Conservation (phyloP, 805 yeast species). For the Candida loeiensis region DNA sequence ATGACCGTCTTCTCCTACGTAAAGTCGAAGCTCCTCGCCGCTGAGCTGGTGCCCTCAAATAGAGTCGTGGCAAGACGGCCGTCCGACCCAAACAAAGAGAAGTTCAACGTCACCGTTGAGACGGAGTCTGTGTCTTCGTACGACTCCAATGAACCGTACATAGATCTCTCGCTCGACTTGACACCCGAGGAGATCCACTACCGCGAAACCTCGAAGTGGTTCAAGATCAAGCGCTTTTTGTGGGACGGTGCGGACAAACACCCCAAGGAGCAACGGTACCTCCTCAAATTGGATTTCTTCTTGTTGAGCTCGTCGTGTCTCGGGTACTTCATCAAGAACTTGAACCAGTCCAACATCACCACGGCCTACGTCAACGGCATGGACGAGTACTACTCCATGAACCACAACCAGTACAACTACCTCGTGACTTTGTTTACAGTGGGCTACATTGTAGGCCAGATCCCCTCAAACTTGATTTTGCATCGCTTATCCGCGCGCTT, state of each 20-base stretch:
- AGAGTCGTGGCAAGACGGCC: not conserved
- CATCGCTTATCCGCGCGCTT: slow-evolving; percentile 42
- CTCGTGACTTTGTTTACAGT: slow-evolving; percentile 44
- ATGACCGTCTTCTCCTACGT: slow-evolving; percentile 4
- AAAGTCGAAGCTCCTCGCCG: slow-evolving; percentile 6
- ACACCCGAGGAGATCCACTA: slow-evolving; percentile 19
- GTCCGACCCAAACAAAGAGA: slow-evolving; percentile 2
- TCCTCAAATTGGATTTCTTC: slow-evolving; percentile 32
- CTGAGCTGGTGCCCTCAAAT: slow-evolving; percentile 4
- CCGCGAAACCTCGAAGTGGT: slow-evolving; percentile 19
- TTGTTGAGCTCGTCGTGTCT: slow-evolving; percentile 42
- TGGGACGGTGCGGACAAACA: slow-evolving; percentile 40
- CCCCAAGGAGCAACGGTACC: slow-evolving; percentile 32
- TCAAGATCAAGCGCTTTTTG: slow-evolving; percentile 22
- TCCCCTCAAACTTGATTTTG: slow-evolving; percentile 45
- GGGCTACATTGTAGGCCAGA: slow-evolving; percentile 50
- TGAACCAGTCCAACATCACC: slow-evolving; percentile 40
- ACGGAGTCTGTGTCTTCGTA: slow-evolving; percentile 3
- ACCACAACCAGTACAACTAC: slow-evolving; percentile 43
- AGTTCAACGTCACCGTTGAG: slow-evolving; percentile 1
- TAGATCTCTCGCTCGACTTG: slow-evolving; percentile 19
- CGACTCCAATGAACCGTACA: slow-evolving; percentile 16
- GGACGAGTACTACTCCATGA: slow-evolving; percentile 42
- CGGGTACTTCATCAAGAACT: slow-evolving; percentile 46
- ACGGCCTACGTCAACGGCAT: slow-evolving; percentile 48